phyloP scores from a whole-genome alignment of 2,329 filamentous ascomycete species.

The Kalaharituber pfeilii region DNA sequence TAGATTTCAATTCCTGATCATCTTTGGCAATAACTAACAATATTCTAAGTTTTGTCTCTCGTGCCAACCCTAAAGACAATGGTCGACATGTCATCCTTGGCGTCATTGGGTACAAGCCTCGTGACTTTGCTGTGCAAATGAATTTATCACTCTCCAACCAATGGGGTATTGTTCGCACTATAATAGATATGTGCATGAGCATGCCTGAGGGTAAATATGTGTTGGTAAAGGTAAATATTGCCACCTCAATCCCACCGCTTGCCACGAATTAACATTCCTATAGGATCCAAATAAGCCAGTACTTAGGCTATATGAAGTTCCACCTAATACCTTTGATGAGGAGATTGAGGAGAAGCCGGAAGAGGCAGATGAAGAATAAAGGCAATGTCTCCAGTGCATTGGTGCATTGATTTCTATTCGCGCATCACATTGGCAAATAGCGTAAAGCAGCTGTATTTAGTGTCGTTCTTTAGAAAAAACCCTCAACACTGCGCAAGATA shows the following conservation, averaged over 20 bases:
- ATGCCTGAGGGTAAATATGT: constrained; percentile 68
- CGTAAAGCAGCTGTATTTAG: too few species aligned
- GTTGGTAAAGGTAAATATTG: constrained; percentile 37
- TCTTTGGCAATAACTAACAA: background rate
- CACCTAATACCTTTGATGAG: constrained; percentile 74
- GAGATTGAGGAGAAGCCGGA: constrained; percentile 49
- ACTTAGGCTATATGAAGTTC: constrained; percentile 82
- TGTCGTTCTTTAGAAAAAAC: too few species aligned
- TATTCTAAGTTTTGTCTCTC: constrained; percentile 65
- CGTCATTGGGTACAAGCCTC: constrained; percentile 92
- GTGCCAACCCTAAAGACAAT: constrained; percentile 76
- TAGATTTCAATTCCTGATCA: constrained; percentile 32
- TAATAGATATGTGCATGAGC: constrained; percentile 80
- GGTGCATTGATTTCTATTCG: too few species aligned
- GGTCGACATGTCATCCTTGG: constrained; percentile 91
- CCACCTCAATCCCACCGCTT: too few species aligned
- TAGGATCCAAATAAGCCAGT: constrained; percentile 96
- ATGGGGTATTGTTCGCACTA: constrained; percentile 97
- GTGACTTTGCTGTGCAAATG: constrained; percentile 95
- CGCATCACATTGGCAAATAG: too few species aligned
- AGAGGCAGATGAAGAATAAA: constrained; percentile 34
- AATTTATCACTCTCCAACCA: constrained; percentile 92
- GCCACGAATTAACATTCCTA: constrained; percentile 29
- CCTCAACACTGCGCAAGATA: too few species aligned
- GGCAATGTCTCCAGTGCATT: too few species aligned